A percentile compares a stretch with the other conserved stretches of the same genome.
These are phyloP conservation scores for Boletus putidus DNA, from an alignment of 1,284 basidiomycete genomes.

Conservation along the genomic window DNA sequence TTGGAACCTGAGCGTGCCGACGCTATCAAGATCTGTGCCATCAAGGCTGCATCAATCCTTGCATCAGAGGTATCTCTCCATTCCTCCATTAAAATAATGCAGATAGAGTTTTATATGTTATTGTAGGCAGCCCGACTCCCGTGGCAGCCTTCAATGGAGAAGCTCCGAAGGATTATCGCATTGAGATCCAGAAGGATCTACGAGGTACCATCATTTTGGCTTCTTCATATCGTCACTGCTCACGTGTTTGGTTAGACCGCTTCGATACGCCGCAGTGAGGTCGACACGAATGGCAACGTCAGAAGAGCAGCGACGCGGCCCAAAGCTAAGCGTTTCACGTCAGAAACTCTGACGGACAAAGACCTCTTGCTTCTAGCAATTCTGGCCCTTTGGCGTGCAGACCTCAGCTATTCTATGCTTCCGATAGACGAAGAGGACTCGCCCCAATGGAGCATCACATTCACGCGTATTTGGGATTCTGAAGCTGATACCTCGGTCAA, in stretches of 20 bases:
- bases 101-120: conserved; percentile 8
- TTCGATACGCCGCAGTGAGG: conserved; percentile 52
- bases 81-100: conserved; percentile 14
- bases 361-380: conserved; percentile 67
- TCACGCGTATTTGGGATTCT: conserved; percentile 58
- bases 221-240: conserved; percentile 13
- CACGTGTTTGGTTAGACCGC: conserved; percentile 41
- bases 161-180: conserved; percentile 47
- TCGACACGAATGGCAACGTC: conserved; percentile 55
- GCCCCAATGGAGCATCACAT: conserved; percentile 47
- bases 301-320: conserved; percentile 59
- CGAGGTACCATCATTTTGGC: conserved; percentile 43
- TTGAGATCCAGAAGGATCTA: conserved; percentile 56
- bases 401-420: conserved; percentile 51
- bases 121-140: conserved; percentile 53
- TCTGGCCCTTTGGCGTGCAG: conserved; percentile 64
- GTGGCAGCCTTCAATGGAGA: conserved; percentile 56
- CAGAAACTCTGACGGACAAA: conserved; percentile 60
- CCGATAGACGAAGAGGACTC: conserved; percentile 38
- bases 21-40: conserved; percentile 74
- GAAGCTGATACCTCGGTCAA: conserved; percentile 65
- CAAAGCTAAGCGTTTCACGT: conserved; percentile 55
- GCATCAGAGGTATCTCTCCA: conserved; percentile 32
- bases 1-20: conserved; percentile 76
- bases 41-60: conserved; percentile 55